Base-by-base conservation (phyloP, 2,329 filamentous ascomycete genomes). In the Paracamarosporium sp. region DNA sequence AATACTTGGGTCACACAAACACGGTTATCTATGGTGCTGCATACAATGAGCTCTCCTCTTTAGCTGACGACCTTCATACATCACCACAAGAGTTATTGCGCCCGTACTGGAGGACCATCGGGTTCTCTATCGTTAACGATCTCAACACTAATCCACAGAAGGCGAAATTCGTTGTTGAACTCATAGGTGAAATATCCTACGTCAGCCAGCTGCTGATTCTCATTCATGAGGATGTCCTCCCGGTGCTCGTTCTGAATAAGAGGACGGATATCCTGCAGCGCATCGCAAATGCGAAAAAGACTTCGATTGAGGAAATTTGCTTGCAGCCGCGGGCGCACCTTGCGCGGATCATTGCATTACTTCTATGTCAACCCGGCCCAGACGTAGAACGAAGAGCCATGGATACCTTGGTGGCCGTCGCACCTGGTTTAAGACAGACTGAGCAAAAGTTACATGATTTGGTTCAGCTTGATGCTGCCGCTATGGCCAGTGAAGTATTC, bases 41-140 rank as follows among this genome's bases (percentile, higher is more conserved):
- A 3, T 95, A 93, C 73, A 90, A 90, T 63, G 93, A 97, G 83
- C 80, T 97, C 36, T 82, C 90, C 20, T 88, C 87, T 59, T 82
- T 98, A 47, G 90, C 93, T 1, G 85, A 89, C 50, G 80, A 83
- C 46, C 84, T 88, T 38, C 81, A 83, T 3, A 81, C 86, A 35
- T 89, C 86, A 1, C 84, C 89, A 1, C 83, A 85, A 27, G 86
- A 88, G 15, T 80, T 99, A 0, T 89, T 98, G 55, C 87, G 89
- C 54, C 93, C 94, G 0, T 98, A 93, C 74, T 98, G 94, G 93
- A 87, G 88, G 63, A 94, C 86, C 28, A 82, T 99, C 43, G 93
- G 92, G 0, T 90, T 94, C 57, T 85, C 89, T 48, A 88, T 92
- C 2, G 89, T 95, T 27, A 94, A 93, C 72, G 92, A 97, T 66